Percentiles rank a stretch among this genome's conserved stretches.
These are phyloP conservation scores for Diaporthe velutina DNA, from an alignment of 2,329 filamentous ascomycete genomes.

Conservation along the genomic window DNA sequence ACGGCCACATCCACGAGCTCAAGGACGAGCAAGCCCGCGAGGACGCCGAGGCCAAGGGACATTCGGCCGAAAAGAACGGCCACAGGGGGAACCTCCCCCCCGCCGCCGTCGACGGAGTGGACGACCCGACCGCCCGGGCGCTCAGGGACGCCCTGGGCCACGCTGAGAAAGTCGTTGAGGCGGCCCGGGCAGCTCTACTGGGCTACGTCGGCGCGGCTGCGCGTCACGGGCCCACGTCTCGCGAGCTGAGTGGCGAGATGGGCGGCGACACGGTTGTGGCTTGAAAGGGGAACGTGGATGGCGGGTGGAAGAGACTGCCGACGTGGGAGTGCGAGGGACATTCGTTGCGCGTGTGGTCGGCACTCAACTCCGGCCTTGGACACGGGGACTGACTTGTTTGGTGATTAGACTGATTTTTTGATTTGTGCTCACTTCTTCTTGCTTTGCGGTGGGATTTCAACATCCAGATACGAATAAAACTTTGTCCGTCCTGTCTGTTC, in stretches of 20 bases:
- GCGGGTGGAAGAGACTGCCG: neutral
- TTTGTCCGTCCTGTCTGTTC: too few relatives aligned
- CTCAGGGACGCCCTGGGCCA: conserved; percentile 58
- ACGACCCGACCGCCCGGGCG: conserved; percentile 57
- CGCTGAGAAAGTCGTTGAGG: conserved; percentile 61
- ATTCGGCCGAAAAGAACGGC: neutral
- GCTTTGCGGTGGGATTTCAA: neutral
- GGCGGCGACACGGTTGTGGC: conserved; percentile 65
- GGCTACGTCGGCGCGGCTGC: conserved; percentile 51
- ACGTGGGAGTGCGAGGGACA: neutral
- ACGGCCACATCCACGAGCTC: conserved; percentile 70
- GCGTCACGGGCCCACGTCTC: conserved; percentile 63
- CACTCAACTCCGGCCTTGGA: neutral
- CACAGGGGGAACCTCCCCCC: neutral
- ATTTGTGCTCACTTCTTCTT: neutral
- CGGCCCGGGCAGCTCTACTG: conserved; percentile 58
- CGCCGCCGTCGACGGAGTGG: neutral
- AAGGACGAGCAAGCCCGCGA: conserved; percentile 56
- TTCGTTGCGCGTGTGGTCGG: neutral
- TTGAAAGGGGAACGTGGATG: neutral
- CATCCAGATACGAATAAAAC: neutral
- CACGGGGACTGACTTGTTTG: neutral
- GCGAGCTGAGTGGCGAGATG: conserved; percentile 72
- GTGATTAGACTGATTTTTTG: neutral
- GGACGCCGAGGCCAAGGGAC: neutral